Evolutionary conservation across 106 monocot species (phyloP).

Genomic region (Alisma plantagoaquatica): DNA sequence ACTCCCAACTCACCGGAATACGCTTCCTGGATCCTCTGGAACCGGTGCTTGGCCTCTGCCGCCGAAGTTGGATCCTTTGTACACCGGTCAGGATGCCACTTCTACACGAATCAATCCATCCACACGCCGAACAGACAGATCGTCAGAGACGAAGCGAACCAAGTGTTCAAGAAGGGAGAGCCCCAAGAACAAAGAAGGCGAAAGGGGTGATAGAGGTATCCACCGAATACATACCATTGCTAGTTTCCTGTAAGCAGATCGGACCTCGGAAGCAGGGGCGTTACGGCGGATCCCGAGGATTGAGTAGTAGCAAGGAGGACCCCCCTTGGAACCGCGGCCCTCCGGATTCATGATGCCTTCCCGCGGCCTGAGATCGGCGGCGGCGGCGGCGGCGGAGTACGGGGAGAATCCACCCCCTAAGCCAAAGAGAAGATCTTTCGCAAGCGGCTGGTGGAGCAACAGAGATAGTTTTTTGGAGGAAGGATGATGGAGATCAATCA

Average conservation of each 20-base stretch:
- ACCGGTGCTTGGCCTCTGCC: slow-evolving; percentile 63
- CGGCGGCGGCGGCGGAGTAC: background rate
- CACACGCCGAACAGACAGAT: background rate
- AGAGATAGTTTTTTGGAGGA: no score
- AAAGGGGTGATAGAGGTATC: background rate
- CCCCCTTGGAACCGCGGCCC: slow-evolving; percentile 21
- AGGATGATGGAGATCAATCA: no score
- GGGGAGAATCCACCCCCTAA: no score
- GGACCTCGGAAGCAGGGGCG: slow-evolving; percentile 67
- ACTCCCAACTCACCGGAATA: slow-evolving; percentile 62
- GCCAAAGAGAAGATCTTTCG: no score
- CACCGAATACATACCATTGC: slow-evolving; percentile 45
- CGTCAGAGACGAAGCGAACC: background rate
- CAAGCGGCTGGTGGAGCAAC: no score
- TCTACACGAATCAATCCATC: slow-evolving; percentile 20
- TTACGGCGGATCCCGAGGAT: slow-evolving; percentile 58
- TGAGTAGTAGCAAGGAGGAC: slow-evolving; percentile 60
- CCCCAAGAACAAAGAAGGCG: background rate
- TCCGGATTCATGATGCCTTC: slow-evolving; percentile 13
- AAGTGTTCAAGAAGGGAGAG: background rate
- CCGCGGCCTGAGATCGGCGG: background rate
- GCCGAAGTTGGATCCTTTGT: slow-evolving; percentile 38
- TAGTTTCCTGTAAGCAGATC: slow-evolving; percentile 69
- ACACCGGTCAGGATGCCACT: slow-evolving; percentile 90
- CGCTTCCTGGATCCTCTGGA: slow-evolving; percentile 88